phyloP scores from a whole-genome alignment of 768 basidiomycete genomes.

The Daedaleopsis sinensis region DNA sequence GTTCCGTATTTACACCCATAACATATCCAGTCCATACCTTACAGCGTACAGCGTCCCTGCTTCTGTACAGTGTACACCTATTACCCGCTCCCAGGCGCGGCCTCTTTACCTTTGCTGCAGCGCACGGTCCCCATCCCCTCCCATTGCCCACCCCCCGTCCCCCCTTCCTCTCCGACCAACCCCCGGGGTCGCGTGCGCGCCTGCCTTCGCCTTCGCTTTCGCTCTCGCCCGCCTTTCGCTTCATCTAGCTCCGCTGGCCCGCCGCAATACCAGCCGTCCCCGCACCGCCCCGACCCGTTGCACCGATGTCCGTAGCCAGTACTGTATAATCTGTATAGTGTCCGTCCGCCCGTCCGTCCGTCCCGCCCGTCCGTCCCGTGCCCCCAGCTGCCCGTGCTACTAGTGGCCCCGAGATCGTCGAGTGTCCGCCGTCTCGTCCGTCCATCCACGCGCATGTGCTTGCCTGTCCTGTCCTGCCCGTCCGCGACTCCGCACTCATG shows the following conservation, averaged over 20 bases:
- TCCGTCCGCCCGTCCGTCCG: no score
- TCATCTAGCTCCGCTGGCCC: no score
- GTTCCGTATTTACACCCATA: conserved; percentile 3
- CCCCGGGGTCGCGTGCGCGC: no score
- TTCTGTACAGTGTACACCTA: conserved; percentile 3
- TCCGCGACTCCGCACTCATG: neutral
- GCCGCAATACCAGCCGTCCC: neutral
- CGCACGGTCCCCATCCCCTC: no score
- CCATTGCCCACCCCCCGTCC: no score
- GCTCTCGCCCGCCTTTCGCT: no score
- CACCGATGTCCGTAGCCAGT: neutral
- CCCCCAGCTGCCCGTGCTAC: neutral
- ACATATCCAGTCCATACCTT: conserved; percentile 7
- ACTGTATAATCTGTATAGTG: neutral
- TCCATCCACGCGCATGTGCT: neutral
- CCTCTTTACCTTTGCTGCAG: neutral
- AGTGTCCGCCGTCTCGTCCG: neutral
- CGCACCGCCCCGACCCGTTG: neutral
- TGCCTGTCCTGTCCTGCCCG: no score
- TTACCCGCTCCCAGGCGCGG: neutral
- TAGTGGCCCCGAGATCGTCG: neutral
- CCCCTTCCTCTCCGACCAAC: no score
- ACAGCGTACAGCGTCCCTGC: neutral
- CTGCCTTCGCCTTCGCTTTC: no score
- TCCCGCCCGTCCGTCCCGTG: neutral